A percentile compares a stretch with the other conserved stretches of the same genome.
These are phyloP conservation scores for Xanthoconium separans DNA, from an alignment of 1,284 basidiomycete genomes.

Conservation along the genomic window DNA sequence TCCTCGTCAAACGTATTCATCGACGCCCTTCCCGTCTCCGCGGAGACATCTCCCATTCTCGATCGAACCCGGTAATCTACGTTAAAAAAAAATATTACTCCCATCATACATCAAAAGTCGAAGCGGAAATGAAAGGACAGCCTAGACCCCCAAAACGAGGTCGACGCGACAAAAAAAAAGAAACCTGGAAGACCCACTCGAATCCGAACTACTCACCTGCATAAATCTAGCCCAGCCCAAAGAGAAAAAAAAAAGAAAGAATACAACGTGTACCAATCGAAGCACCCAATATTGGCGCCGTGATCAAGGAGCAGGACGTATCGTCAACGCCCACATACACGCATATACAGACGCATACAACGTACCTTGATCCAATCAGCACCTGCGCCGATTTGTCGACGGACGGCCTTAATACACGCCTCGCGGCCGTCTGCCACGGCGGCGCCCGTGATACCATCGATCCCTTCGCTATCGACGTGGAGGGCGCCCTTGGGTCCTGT, in stretches of 20 bases:
- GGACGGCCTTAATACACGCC: slow-evolving; percentile 54
- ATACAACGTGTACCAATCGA: slow-evolving; percentile 17
- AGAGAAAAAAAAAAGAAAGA: slow-evolving; percentile 1
- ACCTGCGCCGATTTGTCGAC: slow-evolving; percentile 65
- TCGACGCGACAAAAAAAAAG: no score
- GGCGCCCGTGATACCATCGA: slow-evolving; percentile 57
- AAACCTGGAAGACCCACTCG: background rate
- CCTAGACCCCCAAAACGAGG: slow-evolving; percentile 1
- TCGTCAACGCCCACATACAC: slow-evolving; percentile 1
- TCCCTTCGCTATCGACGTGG: slow-evolving; percentile 47
- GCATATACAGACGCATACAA: slow-evolving; percentile 5
- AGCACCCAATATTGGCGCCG: background rate
- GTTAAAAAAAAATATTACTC: background rate
- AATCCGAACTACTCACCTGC: slow-evolving; percentile 39
- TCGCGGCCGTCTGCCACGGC: slow-evolving; percentile 59
- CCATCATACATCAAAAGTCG: background rate
- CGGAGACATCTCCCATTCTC: slow-evolving; percentile 38
- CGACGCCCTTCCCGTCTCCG: slow-evolving; percentile 32
- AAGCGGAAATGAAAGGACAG: slow-evolving; percentile 25
- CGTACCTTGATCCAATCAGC: slow-evolving; percentile 64
- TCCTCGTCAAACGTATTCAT: slow-evolving; percentile 45
- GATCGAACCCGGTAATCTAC: slow-evolving; percentile 54
- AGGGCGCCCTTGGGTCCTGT: slow-evolving; percentile 56
- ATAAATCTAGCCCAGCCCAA: slow-evolving; percentile 42
- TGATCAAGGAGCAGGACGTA: background rate